Conservation (phyloP, 306 rosid genomes). For the Cicer pinnatifidum region DNA sequence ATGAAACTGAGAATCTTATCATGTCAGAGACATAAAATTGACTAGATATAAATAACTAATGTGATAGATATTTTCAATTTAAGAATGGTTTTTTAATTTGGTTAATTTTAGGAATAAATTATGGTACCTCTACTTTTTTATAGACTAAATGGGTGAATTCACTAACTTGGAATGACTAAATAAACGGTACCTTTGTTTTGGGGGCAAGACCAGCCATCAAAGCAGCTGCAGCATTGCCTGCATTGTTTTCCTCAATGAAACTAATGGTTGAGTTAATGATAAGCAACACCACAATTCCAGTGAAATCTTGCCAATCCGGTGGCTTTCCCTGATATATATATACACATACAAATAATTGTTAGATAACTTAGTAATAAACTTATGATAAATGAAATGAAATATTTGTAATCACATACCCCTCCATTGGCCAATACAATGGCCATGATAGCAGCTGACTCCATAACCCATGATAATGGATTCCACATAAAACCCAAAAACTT, state of each 20-base stretch:
- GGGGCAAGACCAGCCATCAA: slow-evolving; percentile 96
- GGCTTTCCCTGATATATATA: slow-evolving; percentile 63
- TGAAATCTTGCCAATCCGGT: slow-evolving; percentile 85
- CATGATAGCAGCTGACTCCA: slow-evolving; percentile 86
- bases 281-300: slow-evolving; percentile 70
- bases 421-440: slow-evolving; percentile 87
- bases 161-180: background rate
- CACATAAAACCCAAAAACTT: slow-evolving; percentile 92
- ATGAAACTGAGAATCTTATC: too few relatives aligned
- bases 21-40: too few relatives aligned
- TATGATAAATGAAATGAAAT: background rate
- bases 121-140: too few relatives aligned
- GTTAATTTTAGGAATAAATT: too few relatives aligned
- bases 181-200: slow-evolving; percentile 70
- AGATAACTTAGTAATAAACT: background rate
- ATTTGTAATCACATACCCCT: slow-evolving; percentile 63
- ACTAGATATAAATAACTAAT: too few relatives aligned
- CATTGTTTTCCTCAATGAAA: slow-evolving; percentile 85
- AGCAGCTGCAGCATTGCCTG: slow-evolving; percentile 91
- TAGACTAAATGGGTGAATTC: too few relatives aligned
- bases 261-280: slow-evolving; percentile 77
- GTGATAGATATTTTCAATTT: too few relatives aligned
- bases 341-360: background rate
- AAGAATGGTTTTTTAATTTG: too few relatives aligned
- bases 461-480: slow-evolving; percentile 93